Percentiles rank a stretch among this genome's conserved stretches.
Evolutionary conservation across 345 rosid genomes (phyloP).

Genomic region (Salix brachista): DNA sequence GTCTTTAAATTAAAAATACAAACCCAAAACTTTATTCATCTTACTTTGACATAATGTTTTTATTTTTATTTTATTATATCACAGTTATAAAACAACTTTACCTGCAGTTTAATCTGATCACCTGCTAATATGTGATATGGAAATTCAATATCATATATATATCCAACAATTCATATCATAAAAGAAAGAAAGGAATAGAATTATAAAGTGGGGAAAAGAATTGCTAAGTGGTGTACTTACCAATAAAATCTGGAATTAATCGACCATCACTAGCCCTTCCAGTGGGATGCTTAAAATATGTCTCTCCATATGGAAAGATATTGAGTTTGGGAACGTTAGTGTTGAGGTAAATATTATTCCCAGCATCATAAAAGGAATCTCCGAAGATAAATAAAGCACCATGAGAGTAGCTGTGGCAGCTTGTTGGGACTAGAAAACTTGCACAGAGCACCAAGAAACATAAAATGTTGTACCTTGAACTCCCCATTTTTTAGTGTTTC

Average conservation of each 20-base stretch:
- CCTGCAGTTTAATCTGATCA: no score
- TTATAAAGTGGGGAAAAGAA: background rate
- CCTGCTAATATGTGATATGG: no score
- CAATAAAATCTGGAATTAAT: constrained; percentile 7
- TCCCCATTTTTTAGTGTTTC: background rate
- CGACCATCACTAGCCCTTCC: background rate
- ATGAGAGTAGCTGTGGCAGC: background rate
- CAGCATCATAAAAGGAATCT: background rate
- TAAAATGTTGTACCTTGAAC: background rate
- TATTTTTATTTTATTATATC: no score
- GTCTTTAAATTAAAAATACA: no score
- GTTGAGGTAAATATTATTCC: background rate
- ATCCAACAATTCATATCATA: no score
- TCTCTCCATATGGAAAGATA: background rate
- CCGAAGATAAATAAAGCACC: background rate
- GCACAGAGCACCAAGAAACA: background rate
- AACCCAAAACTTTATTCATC: no score
- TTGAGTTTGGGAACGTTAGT: no score
- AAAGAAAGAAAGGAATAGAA: no score
- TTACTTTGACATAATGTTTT: no score
- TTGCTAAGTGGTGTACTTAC: background rate
- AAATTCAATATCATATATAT: no score
- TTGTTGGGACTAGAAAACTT: background rate
- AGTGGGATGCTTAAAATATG: background rate
- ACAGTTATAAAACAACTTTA: no score